Base-by-base conservation (phyloP, 2,329 filamentous ascomycete species). In the Simplicillium sp. region DNA sequence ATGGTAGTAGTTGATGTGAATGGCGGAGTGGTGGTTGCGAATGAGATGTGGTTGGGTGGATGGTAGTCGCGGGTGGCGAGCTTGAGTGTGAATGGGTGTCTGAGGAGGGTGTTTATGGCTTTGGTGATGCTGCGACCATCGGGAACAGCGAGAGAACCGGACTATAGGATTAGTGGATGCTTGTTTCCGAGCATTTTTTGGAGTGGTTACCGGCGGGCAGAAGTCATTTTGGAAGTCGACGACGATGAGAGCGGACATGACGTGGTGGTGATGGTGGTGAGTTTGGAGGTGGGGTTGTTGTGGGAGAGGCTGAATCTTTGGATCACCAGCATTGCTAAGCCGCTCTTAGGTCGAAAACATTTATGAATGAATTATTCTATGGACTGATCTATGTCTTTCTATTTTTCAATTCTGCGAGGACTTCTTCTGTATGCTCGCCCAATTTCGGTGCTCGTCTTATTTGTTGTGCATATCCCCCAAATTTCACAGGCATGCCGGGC, bases 191-290 rank as follows among this genome's bases (percentile, higher is more conserved):
- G 37, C 16, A 20, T 32, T 25, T 29, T 11, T 33, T 25, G 25
- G 16, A 32, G 29, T 28, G 66, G 81, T 66, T 65, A 92, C 87
- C 11, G 89, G 88, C 44, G 86, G 85, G 60, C 87, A 94, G 61
- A 96, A 97, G 66, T 97, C 90, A 61, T 96, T 84, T 63, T 97
- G 92, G 55, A 94, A 73, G 61, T 96, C 89, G 40, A 95, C 82
- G 11, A 95, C 73, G 37, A 95, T 62, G 17, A 79, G 62, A 3
- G 74, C 74, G 3, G 75, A 70, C 38, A 55, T 64, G 45, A 73
- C 73, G n/a, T 4, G 44, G 6, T 53, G 46, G 51, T 33, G 31
- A 33, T 6, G 35, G 32, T 5, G 32, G 32, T n/a, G 32, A 16
- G 32, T 16, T 11, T 35, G 18, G 37, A 43, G 4, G 37, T 17